Evolutionary conservation across 805 yeast species (phyloP).

Genomic region (Sporopachydermia quercuum): DNA sequence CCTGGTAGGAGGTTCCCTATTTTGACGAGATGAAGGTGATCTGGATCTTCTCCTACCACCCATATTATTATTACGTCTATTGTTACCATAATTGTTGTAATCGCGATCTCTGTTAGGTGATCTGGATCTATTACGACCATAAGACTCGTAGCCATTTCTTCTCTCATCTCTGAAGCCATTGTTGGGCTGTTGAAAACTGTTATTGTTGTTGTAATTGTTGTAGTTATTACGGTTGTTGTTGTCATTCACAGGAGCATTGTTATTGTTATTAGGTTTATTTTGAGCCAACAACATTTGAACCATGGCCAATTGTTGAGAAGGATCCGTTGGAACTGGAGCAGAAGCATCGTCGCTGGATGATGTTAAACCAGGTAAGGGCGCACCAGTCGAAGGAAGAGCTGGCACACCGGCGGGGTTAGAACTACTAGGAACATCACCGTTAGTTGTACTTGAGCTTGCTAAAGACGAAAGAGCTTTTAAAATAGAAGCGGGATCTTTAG

Average conservation of each 20-base stretch:
- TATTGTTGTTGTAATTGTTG: conserved; percentile 4
- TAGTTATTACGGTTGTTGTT: conserved; percentile 4
- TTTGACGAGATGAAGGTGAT: conserved; percentile 24
- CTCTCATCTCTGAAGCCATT: conserved; percentile 5
- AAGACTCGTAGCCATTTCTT: conserved; percentile 3
- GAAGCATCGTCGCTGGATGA: conserved; percentile 3
- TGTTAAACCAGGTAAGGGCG: not conserved
- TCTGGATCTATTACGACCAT: conserved; percentile 9
- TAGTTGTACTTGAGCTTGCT: conserved; percentile 19
- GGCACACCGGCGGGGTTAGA: no score
- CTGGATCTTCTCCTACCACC: conserved; percentile 36
- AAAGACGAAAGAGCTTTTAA: conserved; percentile 57
- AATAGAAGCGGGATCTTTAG: conserved; percentile 43
- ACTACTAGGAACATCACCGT: no score
- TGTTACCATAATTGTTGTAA: not conserved
- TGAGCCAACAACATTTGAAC: conserved; percentile 22
- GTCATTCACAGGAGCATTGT: conserved; percentile 5
- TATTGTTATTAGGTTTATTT: conserved; percentile 14
- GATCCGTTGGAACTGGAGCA: conserved; percentile 5
- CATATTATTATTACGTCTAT: conserved; percentile 10
- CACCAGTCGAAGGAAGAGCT: not conserved
- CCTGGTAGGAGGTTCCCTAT: conserved; percentile 14
- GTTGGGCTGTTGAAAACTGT: conserved; percentile 2
- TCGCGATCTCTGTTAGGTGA: conserved; percentile 10
- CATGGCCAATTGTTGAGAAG: conserved; percentile 25